Evolutionary conservation across 441 rosid genomes (phyloP), one percentile per base, ranked within the genome.

Genomic region (Gossypium lobatum): DNA sequence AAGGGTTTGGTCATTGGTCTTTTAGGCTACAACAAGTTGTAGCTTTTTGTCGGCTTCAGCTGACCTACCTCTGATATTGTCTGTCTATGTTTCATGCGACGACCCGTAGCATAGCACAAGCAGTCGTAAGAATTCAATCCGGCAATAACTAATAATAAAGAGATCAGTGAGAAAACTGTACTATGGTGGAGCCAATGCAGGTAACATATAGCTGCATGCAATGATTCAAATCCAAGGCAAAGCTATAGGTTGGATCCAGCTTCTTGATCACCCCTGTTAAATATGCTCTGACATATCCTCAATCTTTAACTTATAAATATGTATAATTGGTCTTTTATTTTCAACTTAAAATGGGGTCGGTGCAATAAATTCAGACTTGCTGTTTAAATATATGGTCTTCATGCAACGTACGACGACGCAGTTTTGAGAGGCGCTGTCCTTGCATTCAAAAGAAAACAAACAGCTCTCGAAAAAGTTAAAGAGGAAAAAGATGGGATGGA

Each of bases 11-110:
- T 11, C 28, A 55, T 9, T 55, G 9, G 5, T 52, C 6, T 26
- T 68, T 17, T 14, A 58, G 59, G 46, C 59, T 25, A 25, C 26
- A 42, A 59, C 59, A 52, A 52, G 61, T 59, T 60, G 67, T 60
- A 25, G 55, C 23, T 60, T 59, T 25, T 42, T 72, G 75, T 60
- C 55, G 68, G 75, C 68, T 60, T 45, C 3, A 14, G 75, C 75
- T 60, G 58, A 34, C 57, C 58, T 42, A 60, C 59, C 23, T 52
- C 26, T 69, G 72, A 69, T 17, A 52, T 52, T 52, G 72, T 52
- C 61, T 28, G 42, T 26, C 72, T 5, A 52, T 52, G 46, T 31
- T 69, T 52, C 28, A 9, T 28, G 48, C 52, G 26, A 26, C 25
- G 61, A 45, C 34, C 6, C 17, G 17, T 39, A 20, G 69, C 28